phyloP scores from a whole-genome alignment of 2,329 filamentous ascomycete genomes.

The Botrytis cinerea region DNA sequence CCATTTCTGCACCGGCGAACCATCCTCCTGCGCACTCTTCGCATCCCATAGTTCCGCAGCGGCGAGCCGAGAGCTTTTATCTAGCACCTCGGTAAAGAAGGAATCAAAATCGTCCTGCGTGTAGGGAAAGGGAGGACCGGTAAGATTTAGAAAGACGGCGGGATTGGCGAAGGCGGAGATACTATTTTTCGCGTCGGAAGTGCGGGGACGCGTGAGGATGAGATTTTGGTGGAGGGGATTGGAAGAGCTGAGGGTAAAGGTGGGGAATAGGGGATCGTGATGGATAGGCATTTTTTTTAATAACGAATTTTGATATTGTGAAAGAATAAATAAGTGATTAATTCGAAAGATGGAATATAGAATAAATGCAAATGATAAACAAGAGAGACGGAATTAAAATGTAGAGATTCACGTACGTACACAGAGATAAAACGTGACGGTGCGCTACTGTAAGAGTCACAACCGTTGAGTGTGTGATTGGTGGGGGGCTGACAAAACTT shows the following conservation, averaged over 20 bases:
- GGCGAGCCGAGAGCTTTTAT: neutral
- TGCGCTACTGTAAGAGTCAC: neutral
- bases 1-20: neutral
- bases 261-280: neutral
- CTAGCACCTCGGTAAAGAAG: neutral
- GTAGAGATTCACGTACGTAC: neutral
- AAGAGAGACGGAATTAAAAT: no score
- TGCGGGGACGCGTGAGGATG: slow-evolving; percentile 13
- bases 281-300: neutral
- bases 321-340: neutral
- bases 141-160: neutral
- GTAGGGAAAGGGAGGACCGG: slow-evolving; percentile 14
- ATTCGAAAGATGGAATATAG: neutral
- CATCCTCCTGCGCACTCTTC: neutral
- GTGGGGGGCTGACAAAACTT: neutral
- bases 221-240: slow-evolving; percentile 3
- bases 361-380: neutral
- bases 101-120: slow-evolving; percentile 2
- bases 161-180: slow-evolving; percentile 5
- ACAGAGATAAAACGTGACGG: neutral
- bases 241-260: neutral
- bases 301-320: neutral
- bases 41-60: slow-evolving; percentile 7
- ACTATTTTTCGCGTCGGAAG: neutral
- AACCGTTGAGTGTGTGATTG: neutral